Percentiles rank a stretch among this genome's conserved stretches.
Evolutionary conservation across 306 rosid species (phyloP).

Genomic region (Macrotyloma uniflorum): DNA sequence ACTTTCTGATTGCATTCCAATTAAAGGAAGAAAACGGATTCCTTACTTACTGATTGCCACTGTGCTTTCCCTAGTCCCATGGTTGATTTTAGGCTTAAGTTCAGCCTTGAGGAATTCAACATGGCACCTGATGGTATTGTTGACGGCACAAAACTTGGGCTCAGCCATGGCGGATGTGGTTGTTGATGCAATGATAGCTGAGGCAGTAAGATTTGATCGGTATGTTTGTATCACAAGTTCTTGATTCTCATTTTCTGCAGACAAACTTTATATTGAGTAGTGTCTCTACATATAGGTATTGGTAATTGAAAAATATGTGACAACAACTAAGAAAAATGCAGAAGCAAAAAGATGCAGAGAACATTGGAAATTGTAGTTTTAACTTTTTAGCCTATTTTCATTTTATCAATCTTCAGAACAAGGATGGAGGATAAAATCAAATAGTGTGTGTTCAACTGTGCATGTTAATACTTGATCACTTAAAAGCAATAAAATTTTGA

Average conservation of each 20-base stretch:
- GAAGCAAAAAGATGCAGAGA: neutral
- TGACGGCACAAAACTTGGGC: slow-evolving; percentile 82
- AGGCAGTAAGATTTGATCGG: slow-evolving; percentile 78
- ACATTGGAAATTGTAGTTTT: neutral
- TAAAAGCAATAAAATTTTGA: neutral
- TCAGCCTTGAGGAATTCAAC: slow-evolving; percentile 61
- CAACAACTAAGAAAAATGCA: neutral
- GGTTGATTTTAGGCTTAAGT: slow-evolving; percentile 69
- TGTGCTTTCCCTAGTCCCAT: slow-evolving; percentile 79
- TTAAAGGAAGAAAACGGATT: slow-evolving; percentile 79
- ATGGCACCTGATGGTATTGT: slow-evolving; percentile 66
- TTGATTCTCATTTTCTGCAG: slow-evolving; percentile 7
- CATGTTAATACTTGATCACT: neutral
- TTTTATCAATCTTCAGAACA: neutral
- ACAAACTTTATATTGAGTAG: slow-evolving; percentile 8
- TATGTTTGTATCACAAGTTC: slow-evolving; percentile 46
- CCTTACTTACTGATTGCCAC: slow-evolving; percentile 82
- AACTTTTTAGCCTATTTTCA: neutral
- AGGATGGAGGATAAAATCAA: neutral
- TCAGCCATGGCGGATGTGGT: slow-evolving; percentile 97
- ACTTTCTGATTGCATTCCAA: slow-evolving; percentile 83
- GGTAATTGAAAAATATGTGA: slow-evolving; percentile 7
- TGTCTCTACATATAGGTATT: slow-evolving; percentile 24
- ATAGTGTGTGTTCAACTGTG: neutral
- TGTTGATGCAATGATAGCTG: slow-evolving; percentile 93